Conservation (phyloP, 148 eudicot species). For the Camellia japonica region DNA sequence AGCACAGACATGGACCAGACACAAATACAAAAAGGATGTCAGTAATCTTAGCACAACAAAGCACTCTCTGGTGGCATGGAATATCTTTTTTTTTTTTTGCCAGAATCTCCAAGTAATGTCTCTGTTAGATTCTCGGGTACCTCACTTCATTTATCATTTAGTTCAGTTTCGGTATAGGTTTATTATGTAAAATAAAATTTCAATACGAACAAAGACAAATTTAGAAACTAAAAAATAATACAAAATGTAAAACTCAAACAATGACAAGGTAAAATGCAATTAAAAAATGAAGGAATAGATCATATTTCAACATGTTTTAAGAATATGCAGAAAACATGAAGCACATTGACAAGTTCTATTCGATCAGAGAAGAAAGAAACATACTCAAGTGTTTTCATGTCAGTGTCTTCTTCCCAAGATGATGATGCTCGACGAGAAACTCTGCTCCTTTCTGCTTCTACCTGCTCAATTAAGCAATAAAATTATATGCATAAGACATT, state of each 20-base stretch:
- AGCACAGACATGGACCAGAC: no score
- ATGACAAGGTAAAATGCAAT: background rate
- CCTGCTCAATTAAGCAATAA: constrained; percentile 38
- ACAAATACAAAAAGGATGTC: no score
- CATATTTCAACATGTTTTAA: background rate
- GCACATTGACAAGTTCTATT: background rate
- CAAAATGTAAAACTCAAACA: no score
- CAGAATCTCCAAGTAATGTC: background rate
- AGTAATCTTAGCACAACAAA: no score
- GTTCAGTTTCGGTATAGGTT: background rate
- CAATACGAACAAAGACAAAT: background rate
- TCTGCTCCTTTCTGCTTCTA: constrained; percentile 88
- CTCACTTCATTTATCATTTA: background rate
- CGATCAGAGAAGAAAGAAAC: constrained; percentile 20
- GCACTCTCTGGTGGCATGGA: no score
- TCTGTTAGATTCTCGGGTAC: background rate
- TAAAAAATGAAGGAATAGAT: background rate
- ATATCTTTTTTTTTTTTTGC: background rate
- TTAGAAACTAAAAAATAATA: background rate
- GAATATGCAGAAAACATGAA: background rate
- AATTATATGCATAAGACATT: no score
- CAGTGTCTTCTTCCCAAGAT: constrained; percentile 93
- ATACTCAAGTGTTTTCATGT: constrained; percentile 96
- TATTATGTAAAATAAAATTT: background rate
- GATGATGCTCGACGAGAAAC: constrained; percentile 82